Percentiles rank a stretch among this genome's conserved stretches.
Evolutionary conservation across 305 asterid species (phyloP).

Genomic region (Fraxinus baroniana): DNA sequence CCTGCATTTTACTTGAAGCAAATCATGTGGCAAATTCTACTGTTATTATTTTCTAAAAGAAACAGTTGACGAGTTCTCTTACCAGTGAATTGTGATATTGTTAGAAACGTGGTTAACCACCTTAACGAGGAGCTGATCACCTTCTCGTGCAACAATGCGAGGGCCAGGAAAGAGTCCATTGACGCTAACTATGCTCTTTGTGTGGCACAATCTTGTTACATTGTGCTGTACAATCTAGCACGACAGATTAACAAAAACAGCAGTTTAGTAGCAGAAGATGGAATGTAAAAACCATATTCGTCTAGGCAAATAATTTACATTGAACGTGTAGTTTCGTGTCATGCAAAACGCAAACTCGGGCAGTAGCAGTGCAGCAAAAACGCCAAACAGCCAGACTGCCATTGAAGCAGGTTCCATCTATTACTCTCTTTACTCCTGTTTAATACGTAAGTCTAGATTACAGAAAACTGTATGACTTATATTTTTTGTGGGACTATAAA

Average conservation of each 20-base stretch:
- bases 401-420: constrained; percentile 26
- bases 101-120: constrained; percentile 50
- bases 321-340: constrained; percentile 59
- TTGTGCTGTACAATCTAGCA: constrained; percentile 51
- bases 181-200: constrained; percentile 51
- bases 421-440: background rate
- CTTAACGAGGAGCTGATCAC: constrained; percentile 48
- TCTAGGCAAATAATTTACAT: constrained; percentile 27
- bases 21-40: background rate
- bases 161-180: constrained; percentile 65
- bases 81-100: constrained; percentile 63
- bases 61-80: constrained; percentile 5
- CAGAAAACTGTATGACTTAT: background rate
- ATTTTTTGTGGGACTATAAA: constrained; percentile 22
- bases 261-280: background rate
- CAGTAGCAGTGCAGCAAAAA: constrained; percentile 30
- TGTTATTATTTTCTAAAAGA: background rate
- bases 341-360: constrained; percentile 39
- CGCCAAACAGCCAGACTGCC: constrained; percentile 31
- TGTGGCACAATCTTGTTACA: constrained; percentile 57
- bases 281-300: background rate
- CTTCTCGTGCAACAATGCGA: constrained; percentile 51
- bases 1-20: background rate
- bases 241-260: background rate
- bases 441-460: background rate